These are phyloP conservation scores for Wickerhamiella parazyma DNA, from an alignment of 805 yeast genomes.

Conservation along the genomic window DNA sequence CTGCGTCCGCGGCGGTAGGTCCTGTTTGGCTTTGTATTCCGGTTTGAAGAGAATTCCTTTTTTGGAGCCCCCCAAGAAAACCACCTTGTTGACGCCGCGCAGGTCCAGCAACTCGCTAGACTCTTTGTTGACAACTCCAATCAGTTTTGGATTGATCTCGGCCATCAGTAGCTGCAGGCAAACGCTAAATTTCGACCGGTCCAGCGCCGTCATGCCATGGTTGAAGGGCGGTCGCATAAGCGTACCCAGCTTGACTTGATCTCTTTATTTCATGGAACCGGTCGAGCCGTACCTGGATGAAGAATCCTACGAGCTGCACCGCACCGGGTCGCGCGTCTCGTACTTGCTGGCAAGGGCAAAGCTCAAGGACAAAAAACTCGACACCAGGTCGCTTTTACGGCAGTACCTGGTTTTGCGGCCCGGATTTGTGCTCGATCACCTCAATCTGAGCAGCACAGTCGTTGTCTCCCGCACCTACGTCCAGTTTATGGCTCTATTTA, in stretches of 20 bases:
- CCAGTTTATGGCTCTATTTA: constrained; percentile 12
- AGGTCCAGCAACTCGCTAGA: constrained; percentile 51
- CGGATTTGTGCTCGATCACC: constrained; percentile 16
- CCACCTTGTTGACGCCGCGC: constrained; percentile 60
- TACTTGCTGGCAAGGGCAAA: neutral
- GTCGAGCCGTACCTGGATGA: neutral
- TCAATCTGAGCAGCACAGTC: constrained; percentile 16
- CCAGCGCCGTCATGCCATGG: constrained; percentile 50
- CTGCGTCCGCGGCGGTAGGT: constrained; percentile 33
- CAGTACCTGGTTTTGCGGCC: constrained; percentile 4
- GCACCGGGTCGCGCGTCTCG: neutral
- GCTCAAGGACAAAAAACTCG: neutral
- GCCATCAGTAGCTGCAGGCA: constrained; percentile 55
- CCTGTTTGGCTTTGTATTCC: constrained; percentile 26
- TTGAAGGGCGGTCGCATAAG: constrained; percentile 47
- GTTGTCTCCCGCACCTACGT: constrained; percentile 19
- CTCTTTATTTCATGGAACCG: neutral
- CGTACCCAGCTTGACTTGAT: too few species aligned
- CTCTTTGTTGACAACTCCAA: constrained; percentile 48
- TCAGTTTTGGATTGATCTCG: constrained; percentile 44
- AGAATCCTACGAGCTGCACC: neutral
- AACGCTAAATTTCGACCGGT: constrained; percentile 47
- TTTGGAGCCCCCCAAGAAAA: constrained; percentile 25
- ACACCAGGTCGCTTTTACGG: neutral
- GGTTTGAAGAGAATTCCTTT: constrained; percentile 51